Base-by-base conservation (phyloP, 2,329 filamentous ascomycete species). In the Alternaria longipes region DNA sequence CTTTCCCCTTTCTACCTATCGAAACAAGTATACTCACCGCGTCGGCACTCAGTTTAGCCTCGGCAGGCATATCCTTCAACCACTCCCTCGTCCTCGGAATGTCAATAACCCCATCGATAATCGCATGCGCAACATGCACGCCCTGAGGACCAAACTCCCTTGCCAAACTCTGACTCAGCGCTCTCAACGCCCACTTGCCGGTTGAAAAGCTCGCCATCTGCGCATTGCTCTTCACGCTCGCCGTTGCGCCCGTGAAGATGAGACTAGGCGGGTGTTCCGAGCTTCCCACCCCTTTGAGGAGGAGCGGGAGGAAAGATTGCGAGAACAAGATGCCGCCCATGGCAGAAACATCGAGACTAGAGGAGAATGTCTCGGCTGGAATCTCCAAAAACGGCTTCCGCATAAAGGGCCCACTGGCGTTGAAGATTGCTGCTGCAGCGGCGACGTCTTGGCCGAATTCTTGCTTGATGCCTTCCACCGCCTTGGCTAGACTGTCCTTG, bases 241-340 rank as follows among this genome's bases (percentile, higher is more conserved):
- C 93, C 0, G 93, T 97, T 0, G 93, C 93, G 32, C 93, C 93
- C 0, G 93, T 97, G 79, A 96, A 91, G 71, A 97, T 90, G 20
- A 97, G 82, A 0, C 90, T 90, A 0, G 93, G 93, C 5, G 93
- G 91, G 72, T 92, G 80, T 32, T 85, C 82, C 0, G 85, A 44
- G 34, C 78, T 70, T 40, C 80, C 70, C 1, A 88, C 85, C 0
- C 89, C 83, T 22, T 88, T 84, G 2, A 94, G 84, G 1, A 97
- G 85, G 1, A 90, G 83, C 0, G 93, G 93, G 1, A 97, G 80
- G 0, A 87, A 82, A 3, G 84, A 83, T 76, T 94, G 89, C 1
- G 91, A 88, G 77, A 97, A 97, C 69, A 89, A 81, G 77, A 92
- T 93, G 28, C 91, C 90, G 12, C 92, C 92, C 36, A 84, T 84